Evolutionary conservation across 2,329 filamentous ascomycete species (phyloP), one percentile per base, ranked within the genome.

Genomic region (Ciborinia camelliae): DNA sequence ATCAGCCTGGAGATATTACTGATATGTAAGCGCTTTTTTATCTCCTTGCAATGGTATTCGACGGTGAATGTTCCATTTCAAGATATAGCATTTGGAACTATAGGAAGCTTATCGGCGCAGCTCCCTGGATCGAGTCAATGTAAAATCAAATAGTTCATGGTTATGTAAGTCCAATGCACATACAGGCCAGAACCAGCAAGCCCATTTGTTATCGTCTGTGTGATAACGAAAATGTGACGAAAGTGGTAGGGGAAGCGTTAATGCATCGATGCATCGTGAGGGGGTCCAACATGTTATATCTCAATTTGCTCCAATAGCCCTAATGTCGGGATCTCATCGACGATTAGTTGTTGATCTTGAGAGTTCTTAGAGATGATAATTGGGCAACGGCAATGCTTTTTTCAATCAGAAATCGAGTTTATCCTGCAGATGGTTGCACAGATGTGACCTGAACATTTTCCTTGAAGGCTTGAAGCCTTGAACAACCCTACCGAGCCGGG

Each of bases 351-450:
- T 30, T 39, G 18, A 15, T 32, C n/a, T 41, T 9, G 48, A 8
- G 3, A 39, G 45, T 26, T 23, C 26, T 58, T 39, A 26, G 5
- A 30, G 41, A 48, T 45, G 41, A 48, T 58, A 32, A 62, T 62
- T 62, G 59, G 59, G 28, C 14, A 23, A 55, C 20, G 39, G 4
- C 28, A 30, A 45, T 43, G 35, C 10, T 18, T 35, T 15, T 35
- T 47, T 20, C 15, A 30, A 35, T 63, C 15, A 43, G 20, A n/a
- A 37, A 55, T 30, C 50, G 32, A 55, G 23, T 63, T 55, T 57
- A 57, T 57, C 61, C 39, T 15, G 51, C 39, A 63, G 26, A 45
- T 48, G n/a, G 61, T 48, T 39, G 51, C 32, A 57, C 61, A 28
- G 23, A 53, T 62, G 48, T 32, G 37, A 45, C 59, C 23, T 45